These are phyloP conservation scores for Hymenoscyphus fructigenus DNA, from an alignment of 2,329 filamentous ascomycete species.

Conservation along the genomic window DNA sequence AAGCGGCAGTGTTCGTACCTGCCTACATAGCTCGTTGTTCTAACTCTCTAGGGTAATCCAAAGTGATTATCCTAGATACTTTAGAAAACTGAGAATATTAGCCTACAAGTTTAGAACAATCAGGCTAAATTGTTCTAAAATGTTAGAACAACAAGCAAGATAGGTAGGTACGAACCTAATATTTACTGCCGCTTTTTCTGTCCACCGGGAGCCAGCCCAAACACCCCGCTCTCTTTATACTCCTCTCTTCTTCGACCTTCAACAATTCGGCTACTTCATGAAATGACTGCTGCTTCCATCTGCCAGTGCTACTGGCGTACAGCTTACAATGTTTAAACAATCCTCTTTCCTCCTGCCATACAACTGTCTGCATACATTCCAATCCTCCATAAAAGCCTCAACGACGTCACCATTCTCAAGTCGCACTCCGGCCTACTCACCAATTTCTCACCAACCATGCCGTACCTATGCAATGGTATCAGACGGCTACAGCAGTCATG, in stretches of 20 bases:
- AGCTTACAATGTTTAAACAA: slow-evolving; percentile 47
- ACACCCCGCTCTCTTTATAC: slow-evolving; percentile 7
- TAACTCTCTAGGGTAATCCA: too few species aligned
- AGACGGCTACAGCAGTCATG: slow-evolving; percentile 38
- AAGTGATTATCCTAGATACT: too few species aligned
- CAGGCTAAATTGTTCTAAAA: too few species aligned
- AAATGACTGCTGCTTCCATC: background rate
- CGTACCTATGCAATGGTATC: slow-evolving; percentile 41
- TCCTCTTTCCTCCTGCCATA: slow-evolving; percentile 39
- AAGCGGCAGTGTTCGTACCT: too few species aligned
- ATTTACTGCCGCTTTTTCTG: too few species aligned
- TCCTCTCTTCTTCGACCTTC: slow-evolving; percentile 6
- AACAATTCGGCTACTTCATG: background rate
- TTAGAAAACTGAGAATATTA: too few species aligned
- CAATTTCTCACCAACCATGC: slow-evolving; percentile 23
- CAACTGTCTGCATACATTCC: slow-evolving; percentile 38
- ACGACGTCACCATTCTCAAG: slow-evolving; percentile 30
- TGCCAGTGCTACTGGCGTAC: slow-evolving; percentile 1
- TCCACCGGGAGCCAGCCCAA: too few species aligned
- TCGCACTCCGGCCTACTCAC: slow-evolving; percentile 13
- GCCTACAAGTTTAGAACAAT: too few species aligned
- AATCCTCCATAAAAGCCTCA: slow-evolving; percentile 33
- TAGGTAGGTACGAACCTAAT: too few species aligned
- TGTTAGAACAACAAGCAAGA: too few species aligned
- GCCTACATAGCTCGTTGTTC: too few species aligned